Evolutionary conservation across 2,329 filamentous ascomycete genomes (phyloP).

Genomic region (Hypoxylon sp.): DNA sequence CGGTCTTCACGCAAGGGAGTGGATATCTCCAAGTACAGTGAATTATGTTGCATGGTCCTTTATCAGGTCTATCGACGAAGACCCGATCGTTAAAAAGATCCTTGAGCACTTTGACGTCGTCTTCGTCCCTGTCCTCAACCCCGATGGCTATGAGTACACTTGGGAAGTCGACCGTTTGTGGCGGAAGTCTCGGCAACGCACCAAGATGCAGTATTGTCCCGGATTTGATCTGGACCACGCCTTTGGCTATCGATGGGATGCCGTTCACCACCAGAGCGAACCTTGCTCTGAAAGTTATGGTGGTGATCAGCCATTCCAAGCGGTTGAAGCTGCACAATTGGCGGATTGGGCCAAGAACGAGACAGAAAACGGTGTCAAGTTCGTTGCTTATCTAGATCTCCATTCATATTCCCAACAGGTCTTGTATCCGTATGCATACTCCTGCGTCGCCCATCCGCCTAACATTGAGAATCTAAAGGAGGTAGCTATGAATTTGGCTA

Average conservation of each 20-base stretch:
- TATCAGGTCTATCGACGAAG: slow-evolving; percentile 85
- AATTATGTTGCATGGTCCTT: slow-evolving; percentile 92
- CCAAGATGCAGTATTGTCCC: slow-evolving; percentile 83
- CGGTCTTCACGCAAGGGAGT: slow-evolving; percentile 93
- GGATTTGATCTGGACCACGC: slow-evolving; percentile 91
- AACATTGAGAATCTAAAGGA: slow-evolving; percentile 94
- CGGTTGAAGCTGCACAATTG: slow-evolving; percentile 80
- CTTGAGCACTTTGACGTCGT: slow-evolving; percentile 89
- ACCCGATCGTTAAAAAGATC: slow-evolving; percentile 78
- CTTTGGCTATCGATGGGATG: slow-evolving; percentile 89
- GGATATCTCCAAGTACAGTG: slow-evolving; percentile 93
- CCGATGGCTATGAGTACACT: slow-evolving; percentile 94
- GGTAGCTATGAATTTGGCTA: slow-evolving; percentile 87
- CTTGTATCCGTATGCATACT: slow-evolving; percentile 91
- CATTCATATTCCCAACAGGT: slow-evolving; percentile 98
- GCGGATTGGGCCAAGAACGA: slow-evolving; percentile 88
- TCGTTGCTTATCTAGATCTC: slow-evolving; percentile 89
- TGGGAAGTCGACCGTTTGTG: slow-evolving; percentile 94
- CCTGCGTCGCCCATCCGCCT: slow-evolving; percentile 82
- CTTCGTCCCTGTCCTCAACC: slow-evolving; percentile 90
- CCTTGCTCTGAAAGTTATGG: slow-evolving; percentile 94
- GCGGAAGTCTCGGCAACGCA: slow-evolving; percentile 93
- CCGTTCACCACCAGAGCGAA: slow-evolving; percentile 74
- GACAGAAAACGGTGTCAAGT: slow-evolving; percentile 77
- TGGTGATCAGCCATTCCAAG: slow-evolving; percentile 86